Base-by-base conservation (phyloP, 163 green algal species). In the Dunaliella salina region DNA sequence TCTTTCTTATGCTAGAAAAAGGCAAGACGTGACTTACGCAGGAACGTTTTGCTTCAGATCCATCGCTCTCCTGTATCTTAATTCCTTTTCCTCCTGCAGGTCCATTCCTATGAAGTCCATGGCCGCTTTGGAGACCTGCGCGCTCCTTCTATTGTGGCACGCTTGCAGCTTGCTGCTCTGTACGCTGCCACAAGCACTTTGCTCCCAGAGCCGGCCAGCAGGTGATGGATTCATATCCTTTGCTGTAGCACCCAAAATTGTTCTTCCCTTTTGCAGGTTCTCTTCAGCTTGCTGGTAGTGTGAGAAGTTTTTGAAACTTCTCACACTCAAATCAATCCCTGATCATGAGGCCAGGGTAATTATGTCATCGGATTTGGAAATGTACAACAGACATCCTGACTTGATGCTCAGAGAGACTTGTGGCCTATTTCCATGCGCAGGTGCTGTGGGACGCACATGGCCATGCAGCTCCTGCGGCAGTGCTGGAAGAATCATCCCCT, bases 111-210 rank as follows among this genome's bases (percentile, higher is more conserved):
- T 80, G 78, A 87, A 13, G 72, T 93, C 0, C 90, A 95, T 86
- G 71, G 63, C 29, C 88, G 91, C 80, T 92, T 93, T 33, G 57
- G 87, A 11, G 34, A 92, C 89, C 86, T 95, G 32, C 45, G 46
- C 3, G 84, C 91, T 32, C 26, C 13, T 79, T 88, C 84, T 63
- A 83, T 88, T 17, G 67, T 82, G 0, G 87, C 89, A 0, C 89
- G 92, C 33, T 86, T 94, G 67, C 91, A 94, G 90, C 88, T 95
- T 45, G 91, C 92, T 17, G 90, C 88, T 8, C 87, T 95, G 35
- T 92, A 94, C 45, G 91, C 92, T 20, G 90, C 91, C 81, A 93
- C 88, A 25, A 71, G 83, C 86, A 90, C 83, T 4, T 88, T 92
- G 22, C 88, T 94, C 32, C 89, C 89, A 0, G 91, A 94, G 87